These are phyloP conservation scores for Gossypium schwendimanii DNA, from an alignment of 441 rosid genomes.

Conservation along the genomic window DNA sequence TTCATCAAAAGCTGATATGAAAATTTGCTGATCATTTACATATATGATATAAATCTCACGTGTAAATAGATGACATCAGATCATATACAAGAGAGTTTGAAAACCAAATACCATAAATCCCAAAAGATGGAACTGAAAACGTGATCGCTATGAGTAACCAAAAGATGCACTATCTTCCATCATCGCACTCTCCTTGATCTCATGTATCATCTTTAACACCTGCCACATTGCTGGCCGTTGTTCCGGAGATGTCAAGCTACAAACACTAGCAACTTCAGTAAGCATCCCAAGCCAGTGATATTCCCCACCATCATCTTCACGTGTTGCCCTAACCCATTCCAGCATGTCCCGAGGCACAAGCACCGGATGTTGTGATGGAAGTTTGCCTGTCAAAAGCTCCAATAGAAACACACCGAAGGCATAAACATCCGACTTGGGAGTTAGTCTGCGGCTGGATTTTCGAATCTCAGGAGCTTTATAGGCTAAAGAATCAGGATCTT, in stretches of 20 bases:
- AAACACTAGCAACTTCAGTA: conserved; percentile 61
- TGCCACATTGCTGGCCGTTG: conserved; percentile 79
- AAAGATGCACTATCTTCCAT: conserved; percentile 38
- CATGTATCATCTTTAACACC: conserved; percentile 78
- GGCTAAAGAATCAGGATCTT: conserved; percentile 45
- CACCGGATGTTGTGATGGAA: conserved; percentile 60
- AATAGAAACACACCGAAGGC: conserved; percentile 71
- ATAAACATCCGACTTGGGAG: conserved; percentile 67
- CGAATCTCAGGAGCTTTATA: conserved; percentile 71
- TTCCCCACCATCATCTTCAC: conserved; percentile 47
- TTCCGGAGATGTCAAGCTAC: conserved; percentile 66
- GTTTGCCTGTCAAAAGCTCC: conserved; percentile 68
- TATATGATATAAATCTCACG: neutral
- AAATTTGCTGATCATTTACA: no score
- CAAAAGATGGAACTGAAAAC: neutral
- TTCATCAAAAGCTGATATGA: neutral
- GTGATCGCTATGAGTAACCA: conserved; percentile 20
- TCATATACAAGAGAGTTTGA: neutral
- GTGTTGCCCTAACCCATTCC: conserved; percentile 62
- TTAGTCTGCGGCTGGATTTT: conserved; percentile 32
- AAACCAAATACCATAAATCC: neutral
- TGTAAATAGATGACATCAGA: neutral
- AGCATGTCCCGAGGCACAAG: conserved; percentile 46
- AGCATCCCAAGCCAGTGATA: conserved; percentile 63
- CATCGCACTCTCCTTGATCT: conserved; percentile 55